Conservation (phyloP, 2,329 filamentous ascomycete genomes). For the Paecilomyces formosus region DNA sequence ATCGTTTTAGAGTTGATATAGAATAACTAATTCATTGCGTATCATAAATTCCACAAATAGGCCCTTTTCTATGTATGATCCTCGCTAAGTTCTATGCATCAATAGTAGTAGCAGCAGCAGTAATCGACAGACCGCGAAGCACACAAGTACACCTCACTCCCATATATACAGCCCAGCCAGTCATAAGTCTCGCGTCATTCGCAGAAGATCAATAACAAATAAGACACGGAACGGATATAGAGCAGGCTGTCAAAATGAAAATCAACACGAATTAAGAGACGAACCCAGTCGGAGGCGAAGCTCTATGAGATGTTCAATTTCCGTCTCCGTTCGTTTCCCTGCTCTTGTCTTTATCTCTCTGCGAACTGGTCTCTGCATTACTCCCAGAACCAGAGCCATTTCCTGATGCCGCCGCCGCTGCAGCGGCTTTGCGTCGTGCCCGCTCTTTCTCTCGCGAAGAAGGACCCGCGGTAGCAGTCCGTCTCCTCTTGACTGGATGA, state of each 20-base stretch:
- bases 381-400: slow-evolving; percentile 6
- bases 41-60: too few relatives aligned
- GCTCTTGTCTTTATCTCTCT: slow-evolving; percentile 3
- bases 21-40: too few relatives aligned
- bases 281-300: not conserved
- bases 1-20: too few relatives aligned
- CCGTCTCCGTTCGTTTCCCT: not conserved
- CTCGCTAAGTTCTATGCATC: too few relatives aligned
- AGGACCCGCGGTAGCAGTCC: slow-evolving; percentile 17
- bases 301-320: not conserved
- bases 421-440: slow-evolving; percentile 12
- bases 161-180: not conserved
- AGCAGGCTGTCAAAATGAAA: too few relatives aligned
- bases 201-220: not conserved
- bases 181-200: not conserved
- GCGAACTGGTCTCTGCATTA: slow-evolving; percentile 3
- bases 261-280: too few relatives aligned
- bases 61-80: too few relatives aligned
- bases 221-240: not conserved
- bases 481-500: slow-evolving; percentile 61
- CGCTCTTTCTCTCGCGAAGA: slow-evolving; percentile 26
- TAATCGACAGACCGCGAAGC: not conserved
- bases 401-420: not conserved
- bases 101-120: too few relatives aligned
- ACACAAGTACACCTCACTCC: not conserved